Conservation (phyloP, 1,284 basidiomycete genomes). For the Sporisorium iseilematis-ciliati region DNA sequence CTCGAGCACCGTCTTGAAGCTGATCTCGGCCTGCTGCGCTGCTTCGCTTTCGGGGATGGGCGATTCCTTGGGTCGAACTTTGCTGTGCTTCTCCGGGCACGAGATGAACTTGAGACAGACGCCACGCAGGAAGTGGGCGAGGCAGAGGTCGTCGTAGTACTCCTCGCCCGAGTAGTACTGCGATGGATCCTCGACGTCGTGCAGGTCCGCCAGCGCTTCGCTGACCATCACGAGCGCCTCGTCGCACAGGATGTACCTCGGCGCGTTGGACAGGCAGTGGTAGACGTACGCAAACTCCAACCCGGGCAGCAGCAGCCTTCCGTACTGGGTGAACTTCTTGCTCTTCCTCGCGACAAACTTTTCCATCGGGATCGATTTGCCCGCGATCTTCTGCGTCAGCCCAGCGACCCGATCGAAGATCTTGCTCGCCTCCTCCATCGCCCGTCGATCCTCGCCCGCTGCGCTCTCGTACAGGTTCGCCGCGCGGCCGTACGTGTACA, state of each 20-base stretch:
- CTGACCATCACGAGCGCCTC: constrained; percentile 57
- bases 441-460: constrained; percentile 9
- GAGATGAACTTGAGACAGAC: constrained; percentile 67
- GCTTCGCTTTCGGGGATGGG: constrained; percentile 61
- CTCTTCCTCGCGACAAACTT: constrained; percentile 67
- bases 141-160: constrained; percentile 65
- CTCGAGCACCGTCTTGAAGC: constrained; percentile 58
- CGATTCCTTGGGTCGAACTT: constrained; percentile 42
- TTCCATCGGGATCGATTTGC: constrained; percentile 68
- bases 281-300: constrained; percentile 68
- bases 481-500: constrained; percentile 66
- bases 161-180: constrained; percentile 52
- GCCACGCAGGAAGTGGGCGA: constrained; percentile 67
- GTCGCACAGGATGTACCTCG: constrained; percentile 53
- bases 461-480: constrained; percentile 58
- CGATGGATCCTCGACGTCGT: constrained; percentile 45
- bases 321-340: constrained; percentile 62
- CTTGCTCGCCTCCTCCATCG: constrained; percentile 46
- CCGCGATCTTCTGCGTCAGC: constrained; percentile 67
- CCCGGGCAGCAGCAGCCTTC: constrained; percentile 61
- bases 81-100: constrained; percentile 65
- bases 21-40: constrained; percentile 59
- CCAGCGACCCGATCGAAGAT: constrained; percentile 58
- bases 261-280: constrained; percentile 67
- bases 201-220: constrained; percentile 55